Base-by-base conservation (phyloP, 345 rosid genomes). In the Heritiera fomes region DNA sequence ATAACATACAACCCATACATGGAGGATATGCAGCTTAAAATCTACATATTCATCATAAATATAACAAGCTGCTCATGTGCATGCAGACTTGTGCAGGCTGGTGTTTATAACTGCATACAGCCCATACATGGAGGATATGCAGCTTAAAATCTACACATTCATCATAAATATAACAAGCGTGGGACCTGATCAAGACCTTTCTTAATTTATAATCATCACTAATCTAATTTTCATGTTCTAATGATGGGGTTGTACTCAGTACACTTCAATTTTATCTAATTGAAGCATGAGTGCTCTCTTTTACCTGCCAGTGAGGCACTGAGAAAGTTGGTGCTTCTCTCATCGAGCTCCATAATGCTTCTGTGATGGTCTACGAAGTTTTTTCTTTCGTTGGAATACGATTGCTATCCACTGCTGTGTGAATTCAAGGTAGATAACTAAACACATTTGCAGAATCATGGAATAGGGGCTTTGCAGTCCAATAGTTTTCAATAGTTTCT, bases 51-150 rank as follows among this genome's bases (percentile, higher is more conserved):
- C 80, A 77, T 41, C 53, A 58, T 73, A 56, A 5, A 64, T 12
- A 43, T 46, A 66, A 23, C 80, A 80, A 80, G 81, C 70, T 46
- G 43, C 12, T 55, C 80, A 77, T 82, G 82, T 75, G 79, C 67
- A 75, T 28, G 53, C 56, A 81, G 63, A 67, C 41, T 50, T 7
- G 11, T 73, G 82, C 69, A 60, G 43, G 8, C 30, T 55, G 58
- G 66, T 62, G 49, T 81, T 43, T 52, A 60, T 60, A 80, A 20
- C 7, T 56, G 2, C 62, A 12, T 49, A 62, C 68, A 77, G 73
- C 79, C 81, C 76, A 61, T 74, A 52, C 64, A 59, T 40, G 43
- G 7, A 52, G 17, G 20, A 52, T 40, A 55, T 75, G 63, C 62
- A 53, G 45, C 45, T 49, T 62, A 30, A 65, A 41, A 65, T 65